These are phyloP conservation scores for Meredithiella fracta DNA, from an alignment of 2,329 filamentous ascomycete genomes.

Conservation along the genomic window DNA sequence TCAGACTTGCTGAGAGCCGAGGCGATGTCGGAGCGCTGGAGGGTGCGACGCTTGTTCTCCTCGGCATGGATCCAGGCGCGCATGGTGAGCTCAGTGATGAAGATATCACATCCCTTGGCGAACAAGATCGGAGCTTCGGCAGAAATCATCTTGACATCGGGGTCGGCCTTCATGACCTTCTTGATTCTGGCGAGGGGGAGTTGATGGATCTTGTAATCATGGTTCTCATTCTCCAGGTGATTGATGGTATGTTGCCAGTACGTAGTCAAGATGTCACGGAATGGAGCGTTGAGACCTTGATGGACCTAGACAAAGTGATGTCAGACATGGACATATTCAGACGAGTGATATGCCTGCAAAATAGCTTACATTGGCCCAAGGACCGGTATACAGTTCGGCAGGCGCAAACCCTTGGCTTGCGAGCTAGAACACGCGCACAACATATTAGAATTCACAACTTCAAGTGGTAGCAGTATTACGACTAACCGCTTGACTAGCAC, in stretches of 20 bases:
- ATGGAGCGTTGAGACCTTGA: slow-evolving; percentile 79
- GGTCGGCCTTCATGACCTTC: slow-evolving; percentile 99
- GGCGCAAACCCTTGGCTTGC: slow-evolving; percentile 76
- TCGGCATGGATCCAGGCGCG: slow-evolving; percentile 98
- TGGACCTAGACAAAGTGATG: slow-evolving; percentile 48
- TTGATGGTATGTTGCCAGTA: slow-evolving; percentile 99
- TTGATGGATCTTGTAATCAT: slow-evolving; percentile 98
- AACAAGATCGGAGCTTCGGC: slow-evolving; percentile 96
- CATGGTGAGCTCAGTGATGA: slow-evolving; percentile 98
- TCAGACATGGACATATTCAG: neutral
- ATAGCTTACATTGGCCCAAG: slow-evolving; percentile 74
- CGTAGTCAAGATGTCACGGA: slow-evolving; percentile 93
- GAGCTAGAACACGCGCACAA: slow-evolving; percentile 36
- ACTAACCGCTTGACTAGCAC: slow-evolving; percentile 31
- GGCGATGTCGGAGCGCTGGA: slow-evolving; percentile 92
- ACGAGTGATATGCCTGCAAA: neutral
- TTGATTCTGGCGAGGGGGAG: slow-evolving; percentile 95
- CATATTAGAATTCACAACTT: slow-evolving; percentile 6
- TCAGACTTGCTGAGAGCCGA: slow-evolving; percentile 92
- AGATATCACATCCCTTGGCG: slow-evolving; percentile 96
- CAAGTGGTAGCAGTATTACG: neutral
- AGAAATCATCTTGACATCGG: slow-evolving; percentile 99
- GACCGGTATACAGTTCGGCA: slow-evolving; percentile 83
- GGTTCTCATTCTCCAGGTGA: slow-evolving; percentile 82
- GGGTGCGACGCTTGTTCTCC: slow-evolving; percentile 90